Evolutionary conservation across 2,329 filamentous ascomycete genomes (phyloP), one percentile per base, ranked within the genome.

Genomic region (Aschersonia sp.): DNA sequence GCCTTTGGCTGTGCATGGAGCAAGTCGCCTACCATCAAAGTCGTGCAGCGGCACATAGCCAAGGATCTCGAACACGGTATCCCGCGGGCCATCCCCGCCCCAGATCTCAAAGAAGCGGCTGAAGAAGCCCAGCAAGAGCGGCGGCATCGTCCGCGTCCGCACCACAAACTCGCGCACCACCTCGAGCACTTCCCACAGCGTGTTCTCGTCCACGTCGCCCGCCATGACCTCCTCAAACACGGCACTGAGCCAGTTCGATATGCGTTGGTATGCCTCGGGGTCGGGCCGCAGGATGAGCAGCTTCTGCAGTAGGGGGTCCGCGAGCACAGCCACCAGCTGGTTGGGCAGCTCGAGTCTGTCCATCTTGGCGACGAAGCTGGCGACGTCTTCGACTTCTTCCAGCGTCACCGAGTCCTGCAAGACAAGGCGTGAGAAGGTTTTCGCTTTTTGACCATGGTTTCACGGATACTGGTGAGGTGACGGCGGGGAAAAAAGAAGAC

Each of bases 311-410:
- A 94, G 68, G 4, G 83, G 83, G 57, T 94, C 85, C 2, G 76
- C 77, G 11, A 94, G 68, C 4, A 85, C 79, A 5, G 87, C 85
- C 41, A 88, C 79, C 2, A 94, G 70, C 62, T 94, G 87, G 52
- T 85, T 88, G 0, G 87, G 87, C 41, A 88, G 67, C 61, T 92
- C 85, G 30, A 94, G 80, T 54, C 75, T 84, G 55, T 94, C 86
- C 7, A 94, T 63, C 49, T 77, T 83, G 43, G 76, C 74, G 5
- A 87, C 81, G 50, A 94, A 82, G 45, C 78, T 72, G 30, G 78
- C 69, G 10, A 80, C 79, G 51, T 72, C 81, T 55, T 87, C 83
- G 47, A 94, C 78, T 57, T 94, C 87, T 58, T 94, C 87, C 5
- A 94, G 64, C 4, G 78, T 84, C 5, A 82, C 67, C 1, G 79